These are phyloP conservation scores for Solanum chiquidenum DNA, from an alignment of 257 asterid genomes.

Conservation along the genomic window DNA sequence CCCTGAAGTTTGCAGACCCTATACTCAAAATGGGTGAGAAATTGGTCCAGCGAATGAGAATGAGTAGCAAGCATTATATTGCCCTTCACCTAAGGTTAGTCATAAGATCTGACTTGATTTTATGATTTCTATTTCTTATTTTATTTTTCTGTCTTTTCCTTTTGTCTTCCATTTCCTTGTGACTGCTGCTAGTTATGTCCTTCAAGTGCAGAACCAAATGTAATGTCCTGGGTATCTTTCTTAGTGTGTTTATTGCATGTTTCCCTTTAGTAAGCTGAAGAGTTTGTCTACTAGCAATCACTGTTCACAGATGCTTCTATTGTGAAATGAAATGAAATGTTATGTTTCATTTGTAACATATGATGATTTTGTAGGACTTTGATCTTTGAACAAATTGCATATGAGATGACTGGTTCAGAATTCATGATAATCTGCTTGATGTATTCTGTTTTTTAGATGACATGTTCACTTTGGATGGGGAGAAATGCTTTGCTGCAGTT, in stretches of 20 bases:
- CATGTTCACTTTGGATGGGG: neutral
- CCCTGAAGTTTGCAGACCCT: slow-evolving; percentile 78
- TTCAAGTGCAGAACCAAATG: neutral
- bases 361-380: neutral
- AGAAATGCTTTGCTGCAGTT: neutral
- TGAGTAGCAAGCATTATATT: slow-evolving; percentile 68
- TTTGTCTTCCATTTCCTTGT: neutral
- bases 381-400: neutral
- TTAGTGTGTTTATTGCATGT: neutral
- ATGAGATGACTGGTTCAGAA: neutral
- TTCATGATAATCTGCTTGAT: neutral
- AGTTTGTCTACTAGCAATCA: neutral
- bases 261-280: neutral
- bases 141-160: neutral
- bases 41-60: slow-evolving; percentile 76
- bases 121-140: neutral
- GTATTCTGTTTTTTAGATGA: neutral
- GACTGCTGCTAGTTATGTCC: neutral
- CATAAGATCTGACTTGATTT: neutral
- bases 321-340: neutral
- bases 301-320: neutral
- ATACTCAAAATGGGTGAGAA: slow-evolving; percentile 69
- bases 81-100: slow-evolving; percentile 88
- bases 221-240: neutral
- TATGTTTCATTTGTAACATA: neutral